Percentiles rank a stretch among this genome's conserved stretches.
These are phyloP conservation scores for Neurospora sp. DNA, from an alignment of 495 filamentous ascomycete species.

Conservation along the genomic window DNA sequence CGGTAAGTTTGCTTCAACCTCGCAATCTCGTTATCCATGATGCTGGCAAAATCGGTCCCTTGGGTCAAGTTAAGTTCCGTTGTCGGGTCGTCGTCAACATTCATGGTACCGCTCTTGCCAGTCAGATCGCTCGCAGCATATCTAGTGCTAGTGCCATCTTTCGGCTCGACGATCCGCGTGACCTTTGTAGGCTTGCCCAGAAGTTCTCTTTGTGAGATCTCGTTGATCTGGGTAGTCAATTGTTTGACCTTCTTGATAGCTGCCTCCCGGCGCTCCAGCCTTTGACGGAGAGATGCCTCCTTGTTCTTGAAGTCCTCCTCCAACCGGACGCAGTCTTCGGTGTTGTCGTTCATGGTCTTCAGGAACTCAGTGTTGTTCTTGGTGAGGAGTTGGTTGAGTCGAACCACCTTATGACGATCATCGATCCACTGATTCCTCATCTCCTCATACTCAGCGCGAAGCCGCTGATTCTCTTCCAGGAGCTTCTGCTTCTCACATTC, in stretches of 20 bases:
- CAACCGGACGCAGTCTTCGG: constrained; percentile 23
- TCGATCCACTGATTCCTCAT: constrained; percentile 17
- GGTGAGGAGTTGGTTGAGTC: constrained; percentile 19
- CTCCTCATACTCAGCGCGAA: constrained; percentile 19
- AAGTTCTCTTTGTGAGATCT: constrained; percentile 24
- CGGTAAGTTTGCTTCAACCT: constrained; percentile 28
- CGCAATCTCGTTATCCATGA: constrained; percentile 29
- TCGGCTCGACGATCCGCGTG: constrained; percentile 27
- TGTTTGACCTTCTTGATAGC: constrained; percentile 25
- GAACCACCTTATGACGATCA: constrained; percentile 20
- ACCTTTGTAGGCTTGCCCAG: constrained; percentile 26
- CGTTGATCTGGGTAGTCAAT: constrained; percentile 19
- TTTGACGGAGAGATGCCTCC: constrained; percentile 22
- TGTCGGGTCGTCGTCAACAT: constrained; percentile 32
- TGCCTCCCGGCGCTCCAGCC: constrained; percentile 25
- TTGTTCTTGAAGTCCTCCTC: constrained; percentile 23
- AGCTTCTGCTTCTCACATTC: constrained; percentile 23
- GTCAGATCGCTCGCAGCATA: constrained; percentile 17
- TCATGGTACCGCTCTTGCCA: constrained; percentile 14
- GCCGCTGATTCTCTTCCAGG: constrained; percentile 19
- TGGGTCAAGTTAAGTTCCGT: constrained; percentile 32
- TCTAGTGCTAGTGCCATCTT: constrained; percentile 12
- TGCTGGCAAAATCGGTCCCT: constrained; percentile 31
- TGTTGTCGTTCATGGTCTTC: constrained; percentile 16
- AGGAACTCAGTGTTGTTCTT: constrained; percentile 18